Conservation (phyloP, 176 grass and related monocot species). For the Poa pratensis region DNA sequence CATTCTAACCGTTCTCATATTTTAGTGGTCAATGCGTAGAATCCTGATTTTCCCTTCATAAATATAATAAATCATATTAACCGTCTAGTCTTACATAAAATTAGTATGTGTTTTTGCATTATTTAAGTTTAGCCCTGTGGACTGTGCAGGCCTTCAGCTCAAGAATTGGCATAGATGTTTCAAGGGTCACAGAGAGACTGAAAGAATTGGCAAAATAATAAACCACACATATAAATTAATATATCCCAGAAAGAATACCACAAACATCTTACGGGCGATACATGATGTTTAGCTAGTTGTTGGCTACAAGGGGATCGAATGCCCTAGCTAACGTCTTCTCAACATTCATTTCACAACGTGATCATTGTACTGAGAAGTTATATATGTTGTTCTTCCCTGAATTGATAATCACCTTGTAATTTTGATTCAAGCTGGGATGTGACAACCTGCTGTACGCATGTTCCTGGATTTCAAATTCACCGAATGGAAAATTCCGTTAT, state of each 20-base stretch:
- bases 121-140: not conserved
- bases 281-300: not conserved
- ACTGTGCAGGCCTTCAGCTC: not conserved
- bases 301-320: not conserved
- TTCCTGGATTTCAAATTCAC: too few species aligned
- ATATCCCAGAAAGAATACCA: too few species aligned
- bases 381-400: not conserved
- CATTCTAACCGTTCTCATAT: not conserved
- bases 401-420: not conserved
- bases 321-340: not conserved
- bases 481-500: too few species aligned
- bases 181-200: not conserved
- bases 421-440: not conserved
- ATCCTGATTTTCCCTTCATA: too few species aligned
- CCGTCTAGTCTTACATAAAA: not conserved
- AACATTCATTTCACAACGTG: not conserved
- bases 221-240: not conserved
- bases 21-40: not conserved
- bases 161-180: slow-evolving; percentile 22
- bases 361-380: not conserved
- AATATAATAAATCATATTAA: not conserved
- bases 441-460: not conserved
- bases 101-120: not conserved
- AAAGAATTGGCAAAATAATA: not conserved
- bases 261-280: not conserved